Conservation (phyloP, 371 early-diverging fungal genomes). For the Apophysomyces elegans region DNA sequence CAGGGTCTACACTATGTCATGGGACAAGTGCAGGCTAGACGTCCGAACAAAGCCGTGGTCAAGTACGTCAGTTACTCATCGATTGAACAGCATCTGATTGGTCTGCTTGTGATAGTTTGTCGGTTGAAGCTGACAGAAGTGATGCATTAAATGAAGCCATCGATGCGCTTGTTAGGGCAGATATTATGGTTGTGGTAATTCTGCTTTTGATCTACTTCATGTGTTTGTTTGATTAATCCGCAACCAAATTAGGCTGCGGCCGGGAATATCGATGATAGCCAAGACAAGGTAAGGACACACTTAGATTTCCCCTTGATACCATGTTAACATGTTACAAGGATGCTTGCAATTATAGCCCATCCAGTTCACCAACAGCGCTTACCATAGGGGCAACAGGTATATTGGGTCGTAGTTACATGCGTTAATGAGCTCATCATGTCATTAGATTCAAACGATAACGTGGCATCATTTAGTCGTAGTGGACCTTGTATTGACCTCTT, state of each 20-base stretch:
- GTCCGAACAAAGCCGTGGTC: constrained; percentile 80
- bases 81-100: background rate
- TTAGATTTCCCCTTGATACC: no score
- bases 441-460: constrained; percentile 53
- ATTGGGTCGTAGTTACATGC: background rate
- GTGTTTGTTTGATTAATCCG: background rate
- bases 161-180: constrained; percentile 16
- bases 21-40: constrained; percentile 87
- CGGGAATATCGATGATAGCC: constrained; percentile 23
- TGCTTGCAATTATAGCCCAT: constrained; percentile 70
- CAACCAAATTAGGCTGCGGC: constrained; percentile 23
- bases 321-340: constrained; percentile 22
- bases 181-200: constrained; percentile 16
- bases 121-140: constrained; percentile 18
- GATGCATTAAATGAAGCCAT: constrained; percentile 21
- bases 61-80: background rate
- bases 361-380: constrained; percentile 55
- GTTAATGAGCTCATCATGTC: background rate
- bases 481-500: constrained; percentile 76
- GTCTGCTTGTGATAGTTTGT: constrained; percentile 14
- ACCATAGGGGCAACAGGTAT: constrained; percentile 64
- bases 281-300: constrained; percentile 24
- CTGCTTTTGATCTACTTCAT: background rate
- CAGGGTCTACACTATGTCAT: constrained; percentile 64
- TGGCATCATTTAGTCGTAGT: constrained; percentile 74